phyloP scores from a whole-genome alignment of 164 flowering plant genomes.

The Nymphaea thermarum region DNA sequence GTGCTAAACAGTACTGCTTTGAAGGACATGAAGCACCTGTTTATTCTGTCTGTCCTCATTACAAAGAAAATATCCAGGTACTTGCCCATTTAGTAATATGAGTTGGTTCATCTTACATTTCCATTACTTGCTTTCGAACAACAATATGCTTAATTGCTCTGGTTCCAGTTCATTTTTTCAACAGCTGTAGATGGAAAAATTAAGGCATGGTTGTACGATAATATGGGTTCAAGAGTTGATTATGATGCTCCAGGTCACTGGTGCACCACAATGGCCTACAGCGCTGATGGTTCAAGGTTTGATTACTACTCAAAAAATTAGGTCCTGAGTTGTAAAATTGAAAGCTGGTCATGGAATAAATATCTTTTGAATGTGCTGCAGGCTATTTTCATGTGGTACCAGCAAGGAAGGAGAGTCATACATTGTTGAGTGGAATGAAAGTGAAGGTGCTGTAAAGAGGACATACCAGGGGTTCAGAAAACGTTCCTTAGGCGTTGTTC shows the following conservation, averaged over 20 bases:
- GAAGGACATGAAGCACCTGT: constrained; percentile 95
- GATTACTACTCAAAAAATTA: neutral
- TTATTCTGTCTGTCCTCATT: constrained; percentile 82
- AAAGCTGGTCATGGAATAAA: neutral
- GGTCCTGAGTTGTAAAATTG: too few relatives aligned
- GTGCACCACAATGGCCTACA: constrained; percentile 90
- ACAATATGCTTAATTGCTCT: neutral
- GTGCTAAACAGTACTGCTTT: constrained; percentile 55
- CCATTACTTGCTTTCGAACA: neutral
- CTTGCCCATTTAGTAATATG: neutral
- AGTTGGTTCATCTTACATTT: neutral
- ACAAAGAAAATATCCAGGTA: constrained; percentile 84
- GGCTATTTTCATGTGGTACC: constrained; percentile 88
- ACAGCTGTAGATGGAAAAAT: constrained; percentile 90
- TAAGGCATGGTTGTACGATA: constrained; percentile 90
- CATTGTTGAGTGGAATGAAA: constrained; percentile 93
- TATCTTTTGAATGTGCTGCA: constrained; percentile 11
- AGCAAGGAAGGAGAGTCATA: constrained; percentile 84
- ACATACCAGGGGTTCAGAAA: constrained; percentile 72
- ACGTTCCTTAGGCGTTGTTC: constrained; percentile 69
- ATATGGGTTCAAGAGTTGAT: constrained; percentile 77
- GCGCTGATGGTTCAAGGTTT: constrained; percentile 87
- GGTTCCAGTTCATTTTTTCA: constrained; percentile 71
- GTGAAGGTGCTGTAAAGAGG: constrained; percentile 84
- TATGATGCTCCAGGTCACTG: constrained; percentile 89